These are phyloP conservation scores for Mollisiaceae sp. DNA, from an alignment of 2,329 filamentous ascomycete species.

Conservation along the genomic window DNA sequence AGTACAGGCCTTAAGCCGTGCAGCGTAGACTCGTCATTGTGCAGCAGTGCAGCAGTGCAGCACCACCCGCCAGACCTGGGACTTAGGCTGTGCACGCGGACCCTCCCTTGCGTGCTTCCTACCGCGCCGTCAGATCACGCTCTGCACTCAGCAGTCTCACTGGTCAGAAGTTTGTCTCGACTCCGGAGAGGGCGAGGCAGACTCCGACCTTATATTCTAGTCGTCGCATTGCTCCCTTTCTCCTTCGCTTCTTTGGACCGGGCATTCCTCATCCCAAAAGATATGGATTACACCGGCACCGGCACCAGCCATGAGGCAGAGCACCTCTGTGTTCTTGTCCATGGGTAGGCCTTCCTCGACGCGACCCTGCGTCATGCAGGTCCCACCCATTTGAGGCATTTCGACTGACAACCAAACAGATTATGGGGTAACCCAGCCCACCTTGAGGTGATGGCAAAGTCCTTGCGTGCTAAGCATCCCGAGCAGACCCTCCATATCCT, in stretches of 20 bases:
- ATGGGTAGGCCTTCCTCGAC: constrained; percentile 52
- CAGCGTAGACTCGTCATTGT: constrained; percentile 17
- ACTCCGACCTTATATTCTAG: constrained; percentile 43
- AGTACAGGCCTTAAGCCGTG: constrained; percentile 8
- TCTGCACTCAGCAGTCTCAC: background rate
- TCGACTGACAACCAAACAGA: constrained; percentile 45
- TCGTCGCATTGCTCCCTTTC: constrained; percentile 42
- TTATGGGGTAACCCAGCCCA: constrained; percentile 83
- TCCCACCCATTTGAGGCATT: constrained; percentile 11
- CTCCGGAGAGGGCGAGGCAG: constrained; percentile 42
- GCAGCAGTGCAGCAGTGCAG: constrained; percentile 22
- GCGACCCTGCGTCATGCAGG: constrained; percentile 7
- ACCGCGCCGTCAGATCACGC: background rate
- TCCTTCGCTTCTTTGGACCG: constrained; percentile 44
- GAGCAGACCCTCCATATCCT: constrained; percentile 72
- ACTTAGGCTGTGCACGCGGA: constrained; percentile 12
- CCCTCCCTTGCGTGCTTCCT: background rate
- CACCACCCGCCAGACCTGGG: background rate
- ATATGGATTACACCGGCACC: constrained; percentile 57
- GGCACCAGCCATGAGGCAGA: constrained; percentile 57
- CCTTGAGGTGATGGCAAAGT: constrained; percentile 69
- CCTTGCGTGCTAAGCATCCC: constrained; percentile 64
- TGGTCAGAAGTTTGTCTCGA: constrained; percentile 44
- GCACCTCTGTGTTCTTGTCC: constrained; percentile 79
- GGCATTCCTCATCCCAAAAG: constrained; percentile 43